Percentiles rank a stretch among this genome's conserved stretches.
phyloP scores from a whole-genome alignment of 2,329 filamentous ascomycete species.

The Arthrobotrys conoides region DNA sequence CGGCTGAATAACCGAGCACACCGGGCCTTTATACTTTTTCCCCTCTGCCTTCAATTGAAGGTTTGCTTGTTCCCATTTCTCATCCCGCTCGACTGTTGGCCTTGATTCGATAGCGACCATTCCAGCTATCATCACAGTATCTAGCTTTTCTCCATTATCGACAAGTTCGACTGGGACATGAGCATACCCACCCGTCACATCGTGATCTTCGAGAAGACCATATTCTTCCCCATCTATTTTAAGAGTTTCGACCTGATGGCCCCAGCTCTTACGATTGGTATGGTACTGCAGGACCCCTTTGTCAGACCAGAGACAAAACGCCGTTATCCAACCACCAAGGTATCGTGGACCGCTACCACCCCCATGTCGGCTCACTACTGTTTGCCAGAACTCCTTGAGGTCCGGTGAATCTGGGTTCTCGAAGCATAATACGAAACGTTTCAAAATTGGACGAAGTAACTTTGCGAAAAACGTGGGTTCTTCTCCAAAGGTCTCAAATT shows the following conservation, averaged over 20 bases:
- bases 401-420: slow-evolving; percentile 66
- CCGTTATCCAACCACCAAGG: slow-evolving; percentile 71
- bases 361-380: slow-evolving; percentile 65
- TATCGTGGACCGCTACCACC: slow-evolving; percentile 65
- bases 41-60: slow-evolving; percentile 30
- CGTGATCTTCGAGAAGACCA: slow-evolving; percentile 63
- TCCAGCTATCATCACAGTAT: slow-evolving; percentile 65
- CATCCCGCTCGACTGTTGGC: slow-evolving; percentile 46
- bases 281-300: slow-evolving; percentile 65
- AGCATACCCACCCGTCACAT: slow-evolving; percentile 64
- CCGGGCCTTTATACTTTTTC: slow-evolving; percentile 28
- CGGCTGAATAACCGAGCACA: slow-evolving; percentile 43
- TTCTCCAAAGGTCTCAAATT: slow-evolving; percentile 68
- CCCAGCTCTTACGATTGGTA: slow-evolving; percentile 1
- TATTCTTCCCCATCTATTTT: slow-evolving; percentile 63
- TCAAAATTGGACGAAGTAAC: slow-evolving; percentile 69
- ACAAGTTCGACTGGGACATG: slow-evolving; percentile 66
- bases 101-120: slow-evolving; percentile 62
- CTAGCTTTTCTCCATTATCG: slow-evolving; percentile 64
- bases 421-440: slow-evolving; percentile 69
- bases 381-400: slow-evolving; percentile 68
- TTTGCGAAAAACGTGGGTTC: slow-evolving; percentile 68
- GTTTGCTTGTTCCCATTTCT: slow-evolving; percentile 47
- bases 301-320: slow-evolving; percentile 69
- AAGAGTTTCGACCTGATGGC: slow-evolving; percentile 26